A percentile compares a stretch with the other conserved stretches of the same genome.
These are phyloP conservation scores for Solanum arcanum DNA, from an alignment of 257 asterid genomes.

Conservation along the genomic window DNA sequence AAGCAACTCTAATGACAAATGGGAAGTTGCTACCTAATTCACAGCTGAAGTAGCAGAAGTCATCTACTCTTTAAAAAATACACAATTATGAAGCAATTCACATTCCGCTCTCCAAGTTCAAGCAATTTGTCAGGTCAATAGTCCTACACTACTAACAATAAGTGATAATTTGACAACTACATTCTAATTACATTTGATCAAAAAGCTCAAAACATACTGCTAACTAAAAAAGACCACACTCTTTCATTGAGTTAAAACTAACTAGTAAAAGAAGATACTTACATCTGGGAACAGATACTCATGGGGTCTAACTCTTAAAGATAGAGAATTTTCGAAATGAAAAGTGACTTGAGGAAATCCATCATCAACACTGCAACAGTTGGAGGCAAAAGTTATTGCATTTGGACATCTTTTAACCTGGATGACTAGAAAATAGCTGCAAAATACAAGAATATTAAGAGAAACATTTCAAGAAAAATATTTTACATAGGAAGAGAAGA, in stretches of 20 bases:
- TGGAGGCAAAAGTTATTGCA: not conserved
- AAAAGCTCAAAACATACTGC: not conserved
- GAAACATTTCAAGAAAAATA: not conserved
- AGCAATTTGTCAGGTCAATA: not conserved
- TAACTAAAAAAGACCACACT: not conserved
- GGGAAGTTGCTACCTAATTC: not conserved
- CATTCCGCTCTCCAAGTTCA: not conserved
- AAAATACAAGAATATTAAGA: not conserved
- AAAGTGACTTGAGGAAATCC: conserved; percentile 79
- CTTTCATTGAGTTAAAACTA: not conserved
- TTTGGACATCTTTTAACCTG: not conserved
- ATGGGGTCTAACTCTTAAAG: conserved; percentile 75
- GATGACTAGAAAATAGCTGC: not conserved
- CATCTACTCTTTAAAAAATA: not conserved
- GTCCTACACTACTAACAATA: not conserved
- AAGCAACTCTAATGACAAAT: not conserved
- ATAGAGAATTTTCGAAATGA: conserved; percentile 73
- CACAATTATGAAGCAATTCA: not conserved
- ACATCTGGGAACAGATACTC: conserved; percentile 92
- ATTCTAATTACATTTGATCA: not conserved
- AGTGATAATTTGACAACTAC: not conserved
- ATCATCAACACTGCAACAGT: conserved; percentile 77
- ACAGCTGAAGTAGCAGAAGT: not conserved
- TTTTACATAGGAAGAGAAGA: not conserved
- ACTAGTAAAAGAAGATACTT: conserved; percentile 30